A percentile compares a stretch with the other conserved stretches of the same genome.
Conservation (phyloP, 805 yeast species). For the Naumovozyma dairenensis region DNA sequence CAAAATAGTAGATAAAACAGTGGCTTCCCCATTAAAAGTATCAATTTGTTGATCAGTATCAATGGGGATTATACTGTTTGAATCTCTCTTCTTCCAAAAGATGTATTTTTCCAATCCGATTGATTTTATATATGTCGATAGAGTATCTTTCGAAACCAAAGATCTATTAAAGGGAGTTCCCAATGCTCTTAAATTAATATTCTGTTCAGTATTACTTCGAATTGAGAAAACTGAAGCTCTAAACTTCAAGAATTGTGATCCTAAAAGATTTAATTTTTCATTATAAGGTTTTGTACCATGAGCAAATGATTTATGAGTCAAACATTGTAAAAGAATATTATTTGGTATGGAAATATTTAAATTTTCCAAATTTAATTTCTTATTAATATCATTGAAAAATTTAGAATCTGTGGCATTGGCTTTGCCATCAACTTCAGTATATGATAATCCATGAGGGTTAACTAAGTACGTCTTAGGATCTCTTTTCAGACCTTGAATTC, state of each 20-base stretch:
- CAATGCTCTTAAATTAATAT: constrained; percentile 40
- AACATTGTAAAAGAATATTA: constrained; percentile 57
- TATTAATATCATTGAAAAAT: too few relatives aligned
- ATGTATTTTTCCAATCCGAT: constrained; percentile 41
- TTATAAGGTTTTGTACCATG: constrained; percentile 86
- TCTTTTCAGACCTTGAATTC: constrained; percentile 64
- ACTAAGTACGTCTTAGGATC: constrained; percentile 51
- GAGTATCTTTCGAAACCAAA: constrained; percentile 39
- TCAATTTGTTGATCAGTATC: too few relatives aligned
- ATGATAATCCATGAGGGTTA: constrained; percentile 41
- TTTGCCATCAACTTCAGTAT: constrained; percentile 38
- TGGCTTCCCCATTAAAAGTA: constrained; percentile 49
- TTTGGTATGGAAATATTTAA: constrained; percentile 40
- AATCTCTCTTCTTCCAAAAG: constrained; percentile 58
- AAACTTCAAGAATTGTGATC: constrained; percentile 48
- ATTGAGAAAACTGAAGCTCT: constrained; percentile 29
- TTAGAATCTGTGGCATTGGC: too few relatives aligned
- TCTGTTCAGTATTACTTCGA: constrained; percentile 19
- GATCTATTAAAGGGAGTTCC: constrained; percentile 47
- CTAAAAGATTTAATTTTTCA: constrained; percentile 71
- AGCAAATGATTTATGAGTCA: constrained; percentile 92
- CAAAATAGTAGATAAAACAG: constrained; percentile 44
- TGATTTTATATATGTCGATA: constrained; percentile 43
- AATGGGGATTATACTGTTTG: constrained; percentile 32
- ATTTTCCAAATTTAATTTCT: constrained; percentile 15